phyloP scores from a whole-genome alignment of 768 basidiomycete genomes.

The Kwoniella europaea region DNA sequence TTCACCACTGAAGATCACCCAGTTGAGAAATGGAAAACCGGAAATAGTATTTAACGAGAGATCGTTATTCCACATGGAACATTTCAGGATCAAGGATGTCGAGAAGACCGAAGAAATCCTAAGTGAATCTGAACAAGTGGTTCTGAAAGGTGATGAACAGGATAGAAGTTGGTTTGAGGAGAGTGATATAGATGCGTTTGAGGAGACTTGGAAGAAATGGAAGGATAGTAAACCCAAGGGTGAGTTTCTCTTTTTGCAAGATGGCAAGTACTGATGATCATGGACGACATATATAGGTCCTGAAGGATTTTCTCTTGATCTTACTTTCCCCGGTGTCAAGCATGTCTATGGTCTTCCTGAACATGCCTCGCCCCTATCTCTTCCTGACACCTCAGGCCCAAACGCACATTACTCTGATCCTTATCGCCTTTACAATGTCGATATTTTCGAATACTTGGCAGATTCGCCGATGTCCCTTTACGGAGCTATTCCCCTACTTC shows the following conservation, averaged over 20 bases:
- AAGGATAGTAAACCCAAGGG: conserved; percentile 96
- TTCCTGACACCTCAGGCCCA: conserved; percentile 73
- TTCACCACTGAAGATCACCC: conserved; percentile 74
- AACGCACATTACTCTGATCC: conserved; percentile 86
- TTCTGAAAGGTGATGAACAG: conserved; percentile 57
- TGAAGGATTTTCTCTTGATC: conserved; percentile 88
- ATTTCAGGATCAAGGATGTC: conserved; percentile 71
- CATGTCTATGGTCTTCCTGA: conserved; percentile 96
- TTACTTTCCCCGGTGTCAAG: conserved; percentile 87
- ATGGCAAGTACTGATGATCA: background rate
- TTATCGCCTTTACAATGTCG: conserved; percentile 90
- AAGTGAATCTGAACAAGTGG: conserved; percentile 62
- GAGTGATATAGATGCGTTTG: conserved; percentile 83
- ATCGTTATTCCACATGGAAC: conserved; percentile 95
- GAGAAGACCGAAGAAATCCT: conserved; percentile 55
- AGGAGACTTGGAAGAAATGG: conserved; percentile 84
- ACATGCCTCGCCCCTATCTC: conserved; percentile 85
- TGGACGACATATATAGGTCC: conserved; percentile 67
- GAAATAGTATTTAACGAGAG: conserved; percentile 88
- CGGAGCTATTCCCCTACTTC: conserved; percentile 88
- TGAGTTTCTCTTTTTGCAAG: conserved; percentile 57
- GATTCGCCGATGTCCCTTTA: conserved; percentile 71
- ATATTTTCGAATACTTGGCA: conserved; percentile 94
- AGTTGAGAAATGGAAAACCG: conserved; percentile 74
- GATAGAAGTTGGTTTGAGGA: conserved; percentile 81